These are phyloP conservation scores for Leccinum longicurvipes DNA, from an alignment of 768 basidiomycete genomes.

Conservation along the genomic window DNA sequence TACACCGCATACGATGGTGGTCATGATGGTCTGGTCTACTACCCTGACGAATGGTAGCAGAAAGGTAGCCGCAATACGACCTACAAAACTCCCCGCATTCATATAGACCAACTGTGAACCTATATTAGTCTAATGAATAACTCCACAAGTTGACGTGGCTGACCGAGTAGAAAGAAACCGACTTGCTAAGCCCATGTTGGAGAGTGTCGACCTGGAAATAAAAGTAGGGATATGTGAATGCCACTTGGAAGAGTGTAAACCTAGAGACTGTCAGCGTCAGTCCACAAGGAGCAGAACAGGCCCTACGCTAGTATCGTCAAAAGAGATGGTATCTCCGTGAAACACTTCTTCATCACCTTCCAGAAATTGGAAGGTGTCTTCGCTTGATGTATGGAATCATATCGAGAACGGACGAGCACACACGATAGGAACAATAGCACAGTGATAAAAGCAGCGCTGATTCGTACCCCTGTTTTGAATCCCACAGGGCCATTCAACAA, in stretches of 20 bases:
- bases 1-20: slow-evolving; percentile 31
- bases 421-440: slow-evolving; percentile 38
- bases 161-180: slow-evolving; percentile 50
- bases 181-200: slow-evolving; percentile 41
- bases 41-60: slow-evolving; percentile 40
- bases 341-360: slow-evolving; percentile 21
- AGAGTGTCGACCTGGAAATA: slow-evolving; percentile 58
- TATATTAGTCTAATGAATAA: background rate
- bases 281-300: background rate
- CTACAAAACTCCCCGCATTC: slow-evolving; percentile 49
- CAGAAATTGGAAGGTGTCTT: slow-evolving; percentile 6
- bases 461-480: slow-evolving; percentile 38
- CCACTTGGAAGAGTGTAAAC: slow-evolving; percentile 32
- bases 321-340: slow-evolving; percentile 22
- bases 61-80: slow-evolving; percentile 44
- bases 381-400: background rate
- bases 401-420: slow-evolving; percentile 36
- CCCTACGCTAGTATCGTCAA: slow-evolving; percentile 24
- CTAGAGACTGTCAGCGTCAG: slow-evolving; percentile 3
- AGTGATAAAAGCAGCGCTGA: slow-evolving; percentile 38
- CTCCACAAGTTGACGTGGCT: too few species aligned
- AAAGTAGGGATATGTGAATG: slow-evolving; percentile 50
- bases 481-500: slow-evolving; percentile 41
- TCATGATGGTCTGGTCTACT: slow-evolving; percentile 40
- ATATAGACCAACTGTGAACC: slow-evolving; percentile 26